Evolutionary conservation across 805 yeast genomes (phyloP).

Genomic region (Lachancea kluyveri): DNA sequence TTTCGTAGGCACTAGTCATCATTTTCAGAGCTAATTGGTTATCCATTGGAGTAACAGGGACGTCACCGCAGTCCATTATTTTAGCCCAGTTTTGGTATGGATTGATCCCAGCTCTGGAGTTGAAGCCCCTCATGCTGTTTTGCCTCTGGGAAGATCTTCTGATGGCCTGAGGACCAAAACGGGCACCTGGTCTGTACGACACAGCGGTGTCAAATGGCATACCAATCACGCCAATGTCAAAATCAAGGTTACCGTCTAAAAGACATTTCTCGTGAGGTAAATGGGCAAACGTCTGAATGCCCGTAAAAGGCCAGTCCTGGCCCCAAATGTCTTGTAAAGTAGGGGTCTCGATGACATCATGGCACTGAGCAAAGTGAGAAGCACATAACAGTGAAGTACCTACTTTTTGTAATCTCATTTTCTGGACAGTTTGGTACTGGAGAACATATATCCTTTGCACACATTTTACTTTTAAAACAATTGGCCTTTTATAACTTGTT

Average conservation of each 20-base stretch:
- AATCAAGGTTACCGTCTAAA: slow-evolving; percentile 38
- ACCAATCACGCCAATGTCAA: slow-evolving; percentile 70
- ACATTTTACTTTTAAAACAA: too few species aligned
- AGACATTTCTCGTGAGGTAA: slow-evolving; percentile 57
- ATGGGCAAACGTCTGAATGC: slow-evolving; percentile 70
- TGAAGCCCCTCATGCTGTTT: slow-evolving; percentile 61
- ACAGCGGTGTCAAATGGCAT: slow-evolving; percentile 83
- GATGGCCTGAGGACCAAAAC: slow-evolving; percentile 76
- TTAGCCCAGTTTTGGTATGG: slow-evolving; percentile 52
- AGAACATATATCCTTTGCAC: too few species aligned
- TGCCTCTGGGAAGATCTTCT: slow-evolving; percentile 69
- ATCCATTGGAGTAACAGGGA: slow-evolving; percentile 64
- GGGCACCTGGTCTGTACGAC: slow-evolving; percentile 72
- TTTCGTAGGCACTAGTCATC: slow-evolving; percentile 52
- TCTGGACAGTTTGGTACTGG: too few species aligned
- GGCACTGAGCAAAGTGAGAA: too few species aligned
- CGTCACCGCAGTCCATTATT: slow-evolving; percentile 62
- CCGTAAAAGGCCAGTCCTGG: slow-evolving; percentile 64
- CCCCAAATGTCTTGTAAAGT: slow-evolving; percentile 64
- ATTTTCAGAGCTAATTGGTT: slow-evolving; percentile 57
- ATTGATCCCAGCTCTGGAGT: slow-evolving; percentile 54
- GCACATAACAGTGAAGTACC: too few species aligned
- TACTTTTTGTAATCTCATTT: too few species aligned
- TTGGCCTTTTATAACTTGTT: too few species aligned
- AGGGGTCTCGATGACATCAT: slow-evolving; percentile 30